Evolutionary conservation across 2,329 filamentous ascomycete species (phyloP), one percentile per base, ranked within the genome.

Genomic region (Aspergillaceae sp.): DNA sequence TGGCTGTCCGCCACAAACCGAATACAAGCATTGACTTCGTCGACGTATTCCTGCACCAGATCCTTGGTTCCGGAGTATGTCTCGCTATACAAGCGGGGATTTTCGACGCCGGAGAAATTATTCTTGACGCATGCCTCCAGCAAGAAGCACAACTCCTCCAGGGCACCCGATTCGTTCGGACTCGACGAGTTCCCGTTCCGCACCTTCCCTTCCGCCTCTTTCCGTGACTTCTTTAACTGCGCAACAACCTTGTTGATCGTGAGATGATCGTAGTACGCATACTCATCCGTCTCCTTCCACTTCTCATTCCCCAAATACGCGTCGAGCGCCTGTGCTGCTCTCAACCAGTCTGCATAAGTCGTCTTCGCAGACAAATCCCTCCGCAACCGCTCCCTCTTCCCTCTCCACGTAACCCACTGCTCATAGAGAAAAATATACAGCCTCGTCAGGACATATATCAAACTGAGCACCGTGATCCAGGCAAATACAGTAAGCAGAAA

Each of bases 21-120:
- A 41, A 95, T 73, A 29, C 76, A 77, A 2, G 68, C 52, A 46
- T 64, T 57, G 19, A 62, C 57, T 41, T 97, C 90, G 50, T 96
- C 87, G 40, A 95, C 73, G 60, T 91, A 97, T 46, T 83, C 82
- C 67, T 97, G 92, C 29, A 95, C 87, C 53, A 96, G 69, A 50
- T 92, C 81, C 67, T 98, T 98, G n/a, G 92, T 97, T 30, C 92
- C 92, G 57, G 89, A 95, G 63, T 98, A 98, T 3, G 91, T 94
- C 70, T 97, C 90, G 58, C 87, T 94, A 65, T 98, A 98, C n/a
- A 98, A 71, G 45, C 88, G 79, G 7, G 91, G 82, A 58, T 95
- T 97, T 66, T 98, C 92, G 9, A 95, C 83, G 0, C 92, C 92
- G 11, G 87, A 88, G 67, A 97, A 98, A 62, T 98, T 97, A 68